These are phyloP conservation scores for Calocera cornea DNA, from an alignment of 768 basidiomycete genomes.

Conservation along the genomic window DNA sequence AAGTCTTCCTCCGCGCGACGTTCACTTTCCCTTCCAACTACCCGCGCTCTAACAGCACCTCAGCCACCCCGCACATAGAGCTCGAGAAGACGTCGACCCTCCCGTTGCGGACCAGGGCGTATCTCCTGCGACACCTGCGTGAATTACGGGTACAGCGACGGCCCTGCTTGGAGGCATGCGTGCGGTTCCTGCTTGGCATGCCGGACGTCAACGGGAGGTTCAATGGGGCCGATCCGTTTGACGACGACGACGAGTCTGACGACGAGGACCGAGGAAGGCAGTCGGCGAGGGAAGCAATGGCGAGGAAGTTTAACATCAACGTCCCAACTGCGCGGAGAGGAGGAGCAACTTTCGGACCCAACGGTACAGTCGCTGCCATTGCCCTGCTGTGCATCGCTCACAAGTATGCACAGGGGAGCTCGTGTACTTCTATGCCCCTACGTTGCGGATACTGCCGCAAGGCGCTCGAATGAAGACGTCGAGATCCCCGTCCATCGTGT, in stretches of 20 bases:
- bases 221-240: conserved; percentile 22
- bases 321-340: conserved; percentile 73
- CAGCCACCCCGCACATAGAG: conserved; percentile 59
- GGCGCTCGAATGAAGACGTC: conserved; percentile 5
- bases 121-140: conserved; percentile 63
- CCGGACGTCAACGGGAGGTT: conserved; percentile 23
- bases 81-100: conserved; percentile 75
- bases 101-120: conserved; percentile 59
- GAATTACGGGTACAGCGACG: conserved; percentile 55
- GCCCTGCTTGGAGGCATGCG: conserved; percentile 73
- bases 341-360: conserved; percentile 78
- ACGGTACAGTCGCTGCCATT: conserved; percentile 40
- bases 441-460: conserved; percentile 49
- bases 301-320: conserved; percentile 51
- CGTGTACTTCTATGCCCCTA: conserved; percentile 60
- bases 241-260: conserved; percentile 17
- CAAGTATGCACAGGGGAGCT: conserved; percentile 48
- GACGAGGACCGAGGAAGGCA: conserved; percentile 39
- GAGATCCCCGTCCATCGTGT: conserved; percentile 11
- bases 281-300: conserved; percentile 55
- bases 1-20: conserved; percentile 73
- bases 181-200: conserved; percentile 65
- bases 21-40: conserved; percentile 83
- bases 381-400: background rate
- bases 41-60: conserved; percentile 46